Evolutionary conservation across 1,284 basidiomycete species (phyloP).

Genomic region (Cutaneotrichosporon arboriforme): DNA sequence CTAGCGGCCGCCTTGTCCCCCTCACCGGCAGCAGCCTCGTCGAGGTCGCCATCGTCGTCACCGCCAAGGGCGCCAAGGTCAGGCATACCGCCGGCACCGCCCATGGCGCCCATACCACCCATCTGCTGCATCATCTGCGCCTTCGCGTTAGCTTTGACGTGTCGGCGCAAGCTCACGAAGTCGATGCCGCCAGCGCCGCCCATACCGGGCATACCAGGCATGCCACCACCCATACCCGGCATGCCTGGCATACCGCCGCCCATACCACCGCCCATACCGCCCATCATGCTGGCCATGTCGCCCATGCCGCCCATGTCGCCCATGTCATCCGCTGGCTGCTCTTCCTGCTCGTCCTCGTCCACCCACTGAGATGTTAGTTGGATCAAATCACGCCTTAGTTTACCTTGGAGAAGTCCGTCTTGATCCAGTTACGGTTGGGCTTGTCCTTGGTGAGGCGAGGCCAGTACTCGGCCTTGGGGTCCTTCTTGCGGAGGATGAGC

Average conservation of each 20-base stretch:
- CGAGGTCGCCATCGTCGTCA: slow-evolving; percentile 29
- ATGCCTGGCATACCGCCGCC: slow-evolving; percentile 9
- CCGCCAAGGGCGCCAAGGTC: slow-evolving; percentile 41
- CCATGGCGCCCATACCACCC: slow-evolving; percentile 40
- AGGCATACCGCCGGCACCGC: slow-evolving; percentile 34
- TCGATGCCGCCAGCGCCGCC: slow-evolving; percentile 52
- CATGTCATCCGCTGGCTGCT: slow-evolving; percentile 24
- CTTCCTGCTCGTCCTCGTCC: slow-evolving; percentile 89
- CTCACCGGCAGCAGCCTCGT: slow-evolving; percentile 47
- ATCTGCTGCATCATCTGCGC: slow-evolving; percentile 47
- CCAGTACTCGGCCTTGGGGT: slow-evolving; percentile 72
- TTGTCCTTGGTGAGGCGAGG: slow-evolving; percentile 83
- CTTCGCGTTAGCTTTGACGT: slow-evolving; percentile 3
- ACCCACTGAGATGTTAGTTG: slow-evolving; percentile 57
- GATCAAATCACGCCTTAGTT: slow-evolving; percentile 11
- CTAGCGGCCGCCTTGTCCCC: slow-evolving; percentile 55
- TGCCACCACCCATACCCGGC: slow-evolving; percentile 26
- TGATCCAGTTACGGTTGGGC: slow-evolving; percentile 66
- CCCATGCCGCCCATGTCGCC: slow-evolving; percentile 20
- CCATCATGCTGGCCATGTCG: slow-evolving; percentile 18
- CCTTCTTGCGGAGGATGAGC: slow-evolving; percentile 74
- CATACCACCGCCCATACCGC: slow-evolving; percentile 22
- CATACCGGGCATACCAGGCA: slow-evolving; percentile 34
- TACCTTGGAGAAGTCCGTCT: slow-evolving; percentile 79
- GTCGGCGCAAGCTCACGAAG: slow-evolving; percentile 19